A percentile compares a stretch with the other conserved stretches of the same genome.
phyloP scores from a whole-genome alignment of 805 yeast species.

The Starmerella apicola region DNA sequence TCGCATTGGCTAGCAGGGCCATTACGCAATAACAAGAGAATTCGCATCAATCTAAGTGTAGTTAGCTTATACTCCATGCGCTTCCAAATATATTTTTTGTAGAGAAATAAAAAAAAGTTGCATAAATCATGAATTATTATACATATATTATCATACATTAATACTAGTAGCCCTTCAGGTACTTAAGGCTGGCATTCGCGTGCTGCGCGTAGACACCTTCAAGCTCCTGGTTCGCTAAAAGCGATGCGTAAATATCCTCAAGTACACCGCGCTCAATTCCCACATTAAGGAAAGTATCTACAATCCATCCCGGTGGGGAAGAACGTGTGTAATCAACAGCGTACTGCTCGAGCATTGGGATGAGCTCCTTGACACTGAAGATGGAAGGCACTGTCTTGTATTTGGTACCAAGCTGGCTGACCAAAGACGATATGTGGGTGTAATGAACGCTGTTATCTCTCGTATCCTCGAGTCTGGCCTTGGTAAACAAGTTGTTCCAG shows the following conservation, averaged over 20 bases:
- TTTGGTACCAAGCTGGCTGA: slow-evolving; percentile 44
- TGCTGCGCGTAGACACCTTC: slow-evolving; percentile 13
- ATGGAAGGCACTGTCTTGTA: slow-evolving; percentile 55
- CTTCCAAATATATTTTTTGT: no score
- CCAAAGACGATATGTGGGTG: slow-evolving; percentile 30
- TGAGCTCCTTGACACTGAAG: slow-evolving; percentile 62
- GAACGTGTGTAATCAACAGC: slow-evolving; percentile 33
- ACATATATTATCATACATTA: no score
- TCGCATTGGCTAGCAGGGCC: no score
- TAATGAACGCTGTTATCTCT: slow-evolving; percentile 26
- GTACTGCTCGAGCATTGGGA: slow-evolving; percentile 51
- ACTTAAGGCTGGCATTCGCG: slow-evolving; percentile 8
- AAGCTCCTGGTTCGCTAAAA: slow-evolving; percentile 15
- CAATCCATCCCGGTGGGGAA: slow-evolving; percentile 32
- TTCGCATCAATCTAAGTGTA: no score
- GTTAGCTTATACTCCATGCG: no score
- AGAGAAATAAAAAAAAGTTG: no score
- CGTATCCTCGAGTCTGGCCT: slow-evolving; percentile 28
- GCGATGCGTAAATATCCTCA: slow-evolving; percentile 21
- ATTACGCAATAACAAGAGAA: no score
- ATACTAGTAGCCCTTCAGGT: slow-evolving; percentile 3
- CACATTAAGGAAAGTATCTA: slow-evolving; percentile 28
- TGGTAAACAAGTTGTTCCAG: slow-evolving; percentile 64
- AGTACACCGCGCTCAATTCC: slow-evolving; percentile 25
- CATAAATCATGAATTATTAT: no score